These are phyloP conservation scores for Cercophora newfieldiana DNA, from an alignment of 495 filamentous ascomycete species.

Conservation along the genomic window DNA sequence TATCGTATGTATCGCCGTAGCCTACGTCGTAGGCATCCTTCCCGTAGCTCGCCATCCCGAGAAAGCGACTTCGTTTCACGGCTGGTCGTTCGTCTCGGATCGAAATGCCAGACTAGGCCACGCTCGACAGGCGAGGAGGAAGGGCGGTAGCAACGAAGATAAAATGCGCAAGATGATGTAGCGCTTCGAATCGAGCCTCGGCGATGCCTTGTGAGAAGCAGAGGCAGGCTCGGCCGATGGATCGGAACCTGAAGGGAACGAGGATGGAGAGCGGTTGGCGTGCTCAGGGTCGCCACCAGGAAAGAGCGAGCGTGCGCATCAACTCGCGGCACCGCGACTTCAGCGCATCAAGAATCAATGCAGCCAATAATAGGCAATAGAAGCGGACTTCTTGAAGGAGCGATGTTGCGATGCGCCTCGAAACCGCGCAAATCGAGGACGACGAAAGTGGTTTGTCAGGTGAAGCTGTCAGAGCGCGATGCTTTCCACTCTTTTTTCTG, in stretches of 20 bases:
- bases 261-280: background rate
- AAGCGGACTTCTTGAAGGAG: background rate
- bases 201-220: background rate
- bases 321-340: slow-evolving; percentile 25
- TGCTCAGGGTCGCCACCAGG: slow-evolving; percentile 33
- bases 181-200: background rate
- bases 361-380: too few relatives aligned
- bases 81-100: background rate
- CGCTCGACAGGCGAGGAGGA: background rate
- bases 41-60: slow-evolving; percentile 32
- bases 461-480: slow-evolving; percentile 6
- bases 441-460: background rate
- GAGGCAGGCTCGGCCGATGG: background rate
- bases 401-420: background rate
- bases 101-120: background rate
- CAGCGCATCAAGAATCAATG: slow-evolving; percentile 21
- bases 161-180: background rate
- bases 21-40: slow-evolving; percentile 23
- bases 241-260: background rate
- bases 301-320: slow-evolving; percentile 29
- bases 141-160: background rate
- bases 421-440: background rate
- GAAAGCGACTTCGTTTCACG: background rate
- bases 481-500: slow-evolving; percentile 26
- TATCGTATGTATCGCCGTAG: slow-evolving; percentile 40